Percentiles rank a stretch among this genome's conserved stretches.
Conservation (phyloP, 352 stramenopile species). For the Globisporangium parvum region DNA sequence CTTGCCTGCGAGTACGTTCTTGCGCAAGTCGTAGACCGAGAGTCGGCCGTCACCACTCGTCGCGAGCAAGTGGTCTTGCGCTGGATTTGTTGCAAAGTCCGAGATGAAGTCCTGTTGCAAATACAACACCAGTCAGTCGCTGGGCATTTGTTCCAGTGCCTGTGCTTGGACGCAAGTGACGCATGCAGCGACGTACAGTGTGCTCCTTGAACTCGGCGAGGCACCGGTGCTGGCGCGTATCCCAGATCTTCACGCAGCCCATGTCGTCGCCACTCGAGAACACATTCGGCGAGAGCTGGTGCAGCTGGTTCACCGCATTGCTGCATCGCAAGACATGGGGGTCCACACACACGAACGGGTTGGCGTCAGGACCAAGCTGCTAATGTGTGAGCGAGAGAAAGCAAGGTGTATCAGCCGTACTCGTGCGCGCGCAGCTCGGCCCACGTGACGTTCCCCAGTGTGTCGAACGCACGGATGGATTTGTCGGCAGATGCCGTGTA, state of each 20-base stretch:
- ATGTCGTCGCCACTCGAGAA: constrained; percentile 79
- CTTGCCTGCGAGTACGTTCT: constrained; percentile 71
- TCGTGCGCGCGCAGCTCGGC: constrained; percentile 76
- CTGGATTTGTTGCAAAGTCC: constrained; percentile 81
- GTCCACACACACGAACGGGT: neutral
- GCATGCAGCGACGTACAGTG: constrained; percentile 28
- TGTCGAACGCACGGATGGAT: constrained; percentile 81
- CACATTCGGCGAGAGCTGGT: constrained; percentile 62
- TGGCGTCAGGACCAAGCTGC: no score
- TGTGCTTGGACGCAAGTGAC: neutral
- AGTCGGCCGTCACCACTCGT: constrained; percentile 89
- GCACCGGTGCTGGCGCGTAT: constrained; percentile 77
- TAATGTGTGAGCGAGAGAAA: neutral
- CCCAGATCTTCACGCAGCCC: constrained; percentile 85
- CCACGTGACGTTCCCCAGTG: constrained; percentile 68
- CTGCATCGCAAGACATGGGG: constrained; percentile 12
- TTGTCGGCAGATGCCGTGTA: constrained; percentile 75
- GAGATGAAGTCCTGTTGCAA: constrained; percentile 89
- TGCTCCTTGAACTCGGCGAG: constrained; percentile 91
- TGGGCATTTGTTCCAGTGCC: neutral
- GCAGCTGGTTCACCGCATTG: constrained; percentile 66
- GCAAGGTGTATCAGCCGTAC: constrained; percentile 9
- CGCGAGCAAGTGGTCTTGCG: constrained; percentile 84
- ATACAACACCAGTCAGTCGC: neutral
- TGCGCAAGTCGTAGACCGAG: constrained; percentile 88